phyloP scores from a whole-genome alignment of 257 asterid species.

The Leonotis leonurus region DNA sequence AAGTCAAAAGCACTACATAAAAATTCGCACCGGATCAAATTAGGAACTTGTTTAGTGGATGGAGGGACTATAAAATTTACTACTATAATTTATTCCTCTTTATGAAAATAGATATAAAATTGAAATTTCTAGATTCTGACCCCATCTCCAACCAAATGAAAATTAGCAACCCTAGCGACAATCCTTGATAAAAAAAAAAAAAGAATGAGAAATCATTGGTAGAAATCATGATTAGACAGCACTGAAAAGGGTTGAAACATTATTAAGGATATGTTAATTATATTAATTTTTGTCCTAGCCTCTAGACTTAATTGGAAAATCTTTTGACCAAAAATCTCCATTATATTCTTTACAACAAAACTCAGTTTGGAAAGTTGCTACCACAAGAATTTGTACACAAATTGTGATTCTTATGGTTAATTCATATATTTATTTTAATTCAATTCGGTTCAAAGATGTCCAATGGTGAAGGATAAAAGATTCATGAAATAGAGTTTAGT shows the following conservation, averaged over 20 bases:
- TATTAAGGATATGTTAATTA: conserved; percentile 6
- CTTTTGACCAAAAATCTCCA: conserved; percentile 41
- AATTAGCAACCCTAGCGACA: neutral
- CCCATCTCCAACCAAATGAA: neutral
- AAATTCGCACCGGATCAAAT: no score
- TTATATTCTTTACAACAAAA: conserved; percentile 15
- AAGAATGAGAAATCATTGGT: conserved; percentile 13
- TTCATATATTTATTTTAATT: neutral
- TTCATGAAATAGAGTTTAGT: no score
- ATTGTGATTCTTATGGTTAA: conserved; percentile 4
- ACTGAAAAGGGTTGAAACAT: conserved; percentile 26
- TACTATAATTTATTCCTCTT: no score
- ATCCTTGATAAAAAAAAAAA: no score
- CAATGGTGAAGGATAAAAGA: conserved; percentile 17
- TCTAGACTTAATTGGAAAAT: conserved; percentile 44
- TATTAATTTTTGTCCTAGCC: conserved; percentile 23
- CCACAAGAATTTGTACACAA: no score
- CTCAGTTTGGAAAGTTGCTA: conserved; percentile 19
- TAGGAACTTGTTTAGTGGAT: no score
- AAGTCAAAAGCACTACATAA: no score
- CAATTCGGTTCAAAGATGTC: conserved; percentile 21
- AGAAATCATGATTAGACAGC: conserved; percentile 45
- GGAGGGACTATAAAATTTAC: no score
- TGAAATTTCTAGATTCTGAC: neutral
- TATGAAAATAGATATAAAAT: no score